A percentile compares a stretch with the other conserved stretches of the same genome.
phyloP scores from a whole-genome alignment of 1,284 basidiomycete genomes.

The Apiotrichum montevideense region DNA sequence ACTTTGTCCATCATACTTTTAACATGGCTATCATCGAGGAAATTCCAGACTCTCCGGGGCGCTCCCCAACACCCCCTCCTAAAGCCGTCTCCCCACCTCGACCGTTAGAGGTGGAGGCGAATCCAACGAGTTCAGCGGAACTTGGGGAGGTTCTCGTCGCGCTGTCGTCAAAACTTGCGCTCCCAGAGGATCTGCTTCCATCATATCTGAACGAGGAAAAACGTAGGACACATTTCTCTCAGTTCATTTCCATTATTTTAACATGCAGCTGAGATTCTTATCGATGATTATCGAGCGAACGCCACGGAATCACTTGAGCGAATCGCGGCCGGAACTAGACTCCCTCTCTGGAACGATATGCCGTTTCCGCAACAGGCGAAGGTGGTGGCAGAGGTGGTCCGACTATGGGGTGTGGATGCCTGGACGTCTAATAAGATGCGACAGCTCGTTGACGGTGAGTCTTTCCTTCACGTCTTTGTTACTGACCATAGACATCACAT shows the following conservation, averaged over 20 bases:
- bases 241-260: too few species aligned
- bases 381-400: constrained; percentile 18
- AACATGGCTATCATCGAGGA: constrained; percentile 37
- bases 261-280: constrained; percentile 7
- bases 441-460: constrained; percentile 22
- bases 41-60: constrained; percentile 20
- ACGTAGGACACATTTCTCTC: constrained; percentile 6
- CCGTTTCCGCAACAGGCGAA: constrained; percentile 23
- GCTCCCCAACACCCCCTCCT: neutral
- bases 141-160: constrained; percentile 12
- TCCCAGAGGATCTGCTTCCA: constrained; percentile 27
- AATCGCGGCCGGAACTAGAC: constrained; percentile 6
- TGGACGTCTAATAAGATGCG: constrained; percentile 25
- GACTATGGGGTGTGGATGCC: constrained; percentile 27
- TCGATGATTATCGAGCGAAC: constrained; percentile 9
- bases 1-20: neutral
- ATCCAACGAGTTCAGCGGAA: constrained; percentile 5
- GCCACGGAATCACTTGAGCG: constrained; percentile 10
- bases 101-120: neutral
- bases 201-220: constrained; percentile 21
- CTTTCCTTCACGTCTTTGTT: neutral
- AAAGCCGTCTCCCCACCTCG: too few species aligned
- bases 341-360: constrained; percentile 17
- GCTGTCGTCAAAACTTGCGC: constrained; percentile 17
- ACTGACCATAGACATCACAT: constrained; percentile 5